These are phyloP conservation scores for Cardiosporidium cionae DNA, from an alignment of 169 alveolate species.

Conservation along the genomic window DNA sequence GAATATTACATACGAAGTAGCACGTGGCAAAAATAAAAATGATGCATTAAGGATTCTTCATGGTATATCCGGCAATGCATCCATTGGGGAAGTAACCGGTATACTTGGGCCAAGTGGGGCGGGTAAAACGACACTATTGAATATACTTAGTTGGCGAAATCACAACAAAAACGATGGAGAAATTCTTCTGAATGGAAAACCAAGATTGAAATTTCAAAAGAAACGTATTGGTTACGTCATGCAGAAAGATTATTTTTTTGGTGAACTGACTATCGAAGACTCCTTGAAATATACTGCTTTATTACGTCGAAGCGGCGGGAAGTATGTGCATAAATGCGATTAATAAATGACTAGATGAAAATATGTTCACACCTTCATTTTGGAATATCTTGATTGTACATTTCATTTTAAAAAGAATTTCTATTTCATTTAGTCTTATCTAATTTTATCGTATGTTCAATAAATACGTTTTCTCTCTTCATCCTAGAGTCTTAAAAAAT, in stretches of 20 bases:
- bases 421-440: too few relatives aligned
- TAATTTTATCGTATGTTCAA: too few relatives aligned
- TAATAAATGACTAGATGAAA: too few relatives aligned
- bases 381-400: too few relatives aligned
- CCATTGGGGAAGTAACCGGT: slow-evolving; percentile 26
- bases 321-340: not conserved
- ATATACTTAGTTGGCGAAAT: slow-evolving; percentile 47
- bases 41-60: too few relatives aligned
- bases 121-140: slow-evolving; percentile 84
- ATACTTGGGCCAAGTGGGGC: slow-evolving; percentile 72
- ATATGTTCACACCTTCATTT: too few relatives aligned
- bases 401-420: too few relatives aligned
- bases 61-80: not conserved
- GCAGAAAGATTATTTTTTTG: not conserved
- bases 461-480: too few relatives aligned
- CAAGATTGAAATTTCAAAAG: not conserved
- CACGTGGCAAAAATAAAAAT: too few relatives aligned
- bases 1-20: too few relatives aligned
- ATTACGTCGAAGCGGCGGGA: not conserved
- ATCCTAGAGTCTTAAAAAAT: too few relatives aligned
- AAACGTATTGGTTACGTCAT: slow-evolving; percentile 12
- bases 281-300: slow-evolving; percentile 14
- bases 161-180: not conserved
- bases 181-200: not conserved
- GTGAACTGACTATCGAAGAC: slow-evolving; percentile 17